These are phyloP conservation scores for Simplicillium sp. DNA, from an alignment of 2,329 filamentous ascomycete genomes.

Conservation along the genomic window DNA sequence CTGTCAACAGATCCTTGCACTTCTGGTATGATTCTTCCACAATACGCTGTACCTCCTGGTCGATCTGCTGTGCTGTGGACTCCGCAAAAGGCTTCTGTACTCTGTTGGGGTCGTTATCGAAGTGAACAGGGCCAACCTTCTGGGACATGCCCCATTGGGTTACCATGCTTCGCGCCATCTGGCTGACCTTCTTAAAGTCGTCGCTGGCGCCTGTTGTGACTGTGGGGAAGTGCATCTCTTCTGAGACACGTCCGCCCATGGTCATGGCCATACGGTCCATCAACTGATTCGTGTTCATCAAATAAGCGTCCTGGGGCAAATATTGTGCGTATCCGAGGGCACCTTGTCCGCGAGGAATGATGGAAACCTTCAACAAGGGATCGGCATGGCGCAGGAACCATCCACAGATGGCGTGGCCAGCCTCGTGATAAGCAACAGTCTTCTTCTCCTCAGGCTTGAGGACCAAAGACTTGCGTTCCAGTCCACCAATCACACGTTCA, in stretches of 20 bases:
- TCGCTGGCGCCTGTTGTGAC: conserved; percentile 93
- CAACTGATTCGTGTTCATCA: conserved; percentile 91
- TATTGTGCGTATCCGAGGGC: conserved; percentile 96
- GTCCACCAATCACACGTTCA: conserved; percentile 88
- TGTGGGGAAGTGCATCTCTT: conserved; percentile 93
- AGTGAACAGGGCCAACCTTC: conserved; percentile 88
- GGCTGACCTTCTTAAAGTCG: conserved; percentile 97
- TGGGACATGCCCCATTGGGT: conserved; percentile 99
- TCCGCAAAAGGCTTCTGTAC: conserved; percentile 95
- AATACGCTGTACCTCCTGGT: conserved; percentile 82
- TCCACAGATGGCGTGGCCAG: conserved; percentile 94
- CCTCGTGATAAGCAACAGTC: conserved; percentile 96
- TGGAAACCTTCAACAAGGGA: conserved; percentile 93
- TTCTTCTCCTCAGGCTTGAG: conserved; percentile 89
- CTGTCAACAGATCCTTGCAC: conserved; percentile 72
- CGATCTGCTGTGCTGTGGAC: conserved; percentile 84
- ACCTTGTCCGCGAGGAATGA: conserved; percentile 91
- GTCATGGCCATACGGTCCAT: conserved; percentile 99
- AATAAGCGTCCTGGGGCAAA: conserved; percentile 85
- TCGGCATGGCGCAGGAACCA: conserved; percentile 98
- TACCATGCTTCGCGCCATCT: conserved; percentile 94
- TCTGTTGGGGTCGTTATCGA: conserved; percentile 72
- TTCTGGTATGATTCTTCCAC: conserved; percentile 88
- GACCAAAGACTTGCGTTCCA: conserved; percentile 95
- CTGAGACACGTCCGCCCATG: conserved; percentile 85